A percentile compares a stretch with the other conserved stretches of the same genome.
These are phyloP conservation scores for Pseudocercospora fijiensis DNA, from an alignment of 2,329 filamentous ascomycete species.

Conservation along the genomic window DNA sequence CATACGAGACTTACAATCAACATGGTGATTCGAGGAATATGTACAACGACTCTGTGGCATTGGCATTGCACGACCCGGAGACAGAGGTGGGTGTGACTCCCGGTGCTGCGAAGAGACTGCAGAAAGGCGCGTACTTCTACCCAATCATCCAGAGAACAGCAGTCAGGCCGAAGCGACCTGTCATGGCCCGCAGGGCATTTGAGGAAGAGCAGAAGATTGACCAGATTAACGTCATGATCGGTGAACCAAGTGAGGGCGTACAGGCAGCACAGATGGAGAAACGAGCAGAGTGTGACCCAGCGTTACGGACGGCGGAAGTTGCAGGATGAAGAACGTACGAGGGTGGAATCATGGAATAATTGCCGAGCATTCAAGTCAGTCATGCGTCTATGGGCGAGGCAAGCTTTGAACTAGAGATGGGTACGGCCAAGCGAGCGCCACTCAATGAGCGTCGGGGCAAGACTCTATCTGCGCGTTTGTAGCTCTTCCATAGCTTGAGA, in stretches of 20 bases:
- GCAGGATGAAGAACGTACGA: constrained; percentile 11
- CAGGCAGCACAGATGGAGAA: constrained; percentile 17
- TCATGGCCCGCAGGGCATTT: constrained; percentile 46
- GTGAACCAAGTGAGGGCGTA: constrained; percentile 20
- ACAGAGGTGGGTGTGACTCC: constrained; percentile 33
- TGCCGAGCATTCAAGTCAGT: not conserved
- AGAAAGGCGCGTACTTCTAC: constrained; percentile 62
- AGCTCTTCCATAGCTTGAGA: not conserved
- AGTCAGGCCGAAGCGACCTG: constrained; percentile 51
- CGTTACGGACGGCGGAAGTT: constrained; percentile 12
- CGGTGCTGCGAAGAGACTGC: constrained; percentile 41
- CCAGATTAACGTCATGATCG: constrained; percentile 30
- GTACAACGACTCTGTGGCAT: constrained; percentile 56
- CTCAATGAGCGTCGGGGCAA: not conserved
- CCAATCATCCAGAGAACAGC: constrained; percentile 58
- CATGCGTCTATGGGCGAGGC: too few species aligned
- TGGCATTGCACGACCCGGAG: constrained; percentile 58
- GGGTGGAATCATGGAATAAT: not conserved
- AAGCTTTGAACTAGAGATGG: too few species aligned
- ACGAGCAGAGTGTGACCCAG: constrained; percentile 24
- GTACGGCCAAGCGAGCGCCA: not conserved
- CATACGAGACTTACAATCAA: constrained; percentile 61
- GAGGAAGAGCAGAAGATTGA: constrained; percentile 27
- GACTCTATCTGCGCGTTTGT: not conserved
- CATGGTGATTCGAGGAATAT: constrained; percentile 52